Base-by-base conservation (phyloP, 768 basidiomycete species). In the Tricholomella constricta region DNA sequence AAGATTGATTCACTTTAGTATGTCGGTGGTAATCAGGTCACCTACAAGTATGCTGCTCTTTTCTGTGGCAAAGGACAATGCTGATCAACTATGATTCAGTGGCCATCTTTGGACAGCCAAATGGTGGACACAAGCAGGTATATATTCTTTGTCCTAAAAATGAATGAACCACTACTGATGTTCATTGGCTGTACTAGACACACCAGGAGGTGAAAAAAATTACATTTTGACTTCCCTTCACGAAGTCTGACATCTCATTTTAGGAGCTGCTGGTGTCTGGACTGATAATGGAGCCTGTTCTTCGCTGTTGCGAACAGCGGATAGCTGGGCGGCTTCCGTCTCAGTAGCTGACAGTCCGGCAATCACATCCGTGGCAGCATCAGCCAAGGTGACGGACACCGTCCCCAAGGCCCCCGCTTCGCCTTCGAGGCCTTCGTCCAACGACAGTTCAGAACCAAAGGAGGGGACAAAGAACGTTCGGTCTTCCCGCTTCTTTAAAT, bases 31-130 rank as follows among this genome's bases (percentile, higher is more conserved):
- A 51, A 68, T 14, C 51, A 72, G 38, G 80, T 69, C 15, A 68
- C 65, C 15, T 80, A 75, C 61, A 56, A 65, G 78, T 79, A 45
- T 49, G 76, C 51, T 6, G 38, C 15, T 6, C 11, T 25, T 17
- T 34, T 22, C 23, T n/a, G n/a, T 31, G 5, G 26, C 19, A 17
- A n/a, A 12, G 4, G 22, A 35, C 34, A 27, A 31, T 29, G 32
- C 17, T 61, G 42, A 29, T 10, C 31, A 15, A 29, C n/a, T n/a
- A 48, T 29, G 22, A 1, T 27, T 1, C 17, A 80, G 80, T 48
- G 77, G 78, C 10, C 64, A 79, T 54, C 66, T 80, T 9, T 83
- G 80, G 80, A 74, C 69, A 1, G 79, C 80, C 4, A 62, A 71
- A 47, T 78, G 73, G 72, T 82, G 82, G 81, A 70, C 68, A 9